Evolutionary conservation across 805 yeast species (phyloP), one percentile per base, ranked within the genome.

Genomic region (Groenewaldozyma tartarivorans): DNA sequence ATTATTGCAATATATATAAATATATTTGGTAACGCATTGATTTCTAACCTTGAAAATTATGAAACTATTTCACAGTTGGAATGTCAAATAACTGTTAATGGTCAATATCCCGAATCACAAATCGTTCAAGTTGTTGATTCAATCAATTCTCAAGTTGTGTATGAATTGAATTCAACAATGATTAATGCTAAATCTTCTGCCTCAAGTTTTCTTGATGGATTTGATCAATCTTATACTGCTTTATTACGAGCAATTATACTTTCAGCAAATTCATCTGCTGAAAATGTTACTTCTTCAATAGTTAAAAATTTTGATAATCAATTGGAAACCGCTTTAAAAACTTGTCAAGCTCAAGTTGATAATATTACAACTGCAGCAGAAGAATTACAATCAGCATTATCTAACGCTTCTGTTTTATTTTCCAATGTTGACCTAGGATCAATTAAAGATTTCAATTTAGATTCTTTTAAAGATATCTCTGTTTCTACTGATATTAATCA

Each of bases 351-450:
- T 9, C 39, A 45, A 5, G 36, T 48, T n/a, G 5, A 19, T 5
- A 35, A 42, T 20, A 42, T 42, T 13, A 48, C 44, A 15, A 20
- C 35, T 4, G 44, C 44, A 3, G 22, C 49, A 5, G 38, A 38
- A 33, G 29, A 41, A 22, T 45, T 26, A 4, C 38, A 42, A 21
- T 17, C 20, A 13, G 35, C 37, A 4, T 11, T 38, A 22, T 17
- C 33, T 20, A 20, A 20, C 6, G 27, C 33, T 17, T 37, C 35
- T 5, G 21, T 30, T 13, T 18, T 42, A 20, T 38, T 41, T 27
- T 34, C 46, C 19, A 32, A 27, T 19, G 38, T 33, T 18, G 30
- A 42, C 36, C 20, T 42, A 19, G 38, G 40, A 15, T 27, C 46
- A 26, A 18, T 20, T 19, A 18, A 39, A 30, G 16, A 35, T 30